Conservation (phyloP, 1,139 yeast genomes). For the Magnusiomyces fungicola region DNA sequence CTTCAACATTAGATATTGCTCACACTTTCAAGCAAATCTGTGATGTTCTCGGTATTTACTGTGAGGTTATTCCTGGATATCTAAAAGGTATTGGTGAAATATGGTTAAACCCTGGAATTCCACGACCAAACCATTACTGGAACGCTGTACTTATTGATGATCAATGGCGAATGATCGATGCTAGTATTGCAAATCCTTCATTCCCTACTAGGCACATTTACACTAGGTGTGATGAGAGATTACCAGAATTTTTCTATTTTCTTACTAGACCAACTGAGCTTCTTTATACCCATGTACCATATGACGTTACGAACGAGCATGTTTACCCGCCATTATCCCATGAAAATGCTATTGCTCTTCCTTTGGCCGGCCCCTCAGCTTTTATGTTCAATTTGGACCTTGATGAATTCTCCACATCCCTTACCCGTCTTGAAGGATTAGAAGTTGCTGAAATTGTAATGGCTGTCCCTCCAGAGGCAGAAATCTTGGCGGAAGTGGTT, state of each 20-base stretch:
- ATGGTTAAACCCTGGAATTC: conserved; percentile 35
- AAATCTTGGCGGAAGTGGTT: conserved; percentile 49
- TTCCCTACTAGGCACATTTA: conserved; percentile 38
- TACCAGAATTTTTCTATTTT: conserved; percentile 55
- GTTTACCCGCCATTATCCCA: conserved; percentile 78
- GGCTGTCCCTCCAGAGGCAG: conserved; percentile 61
- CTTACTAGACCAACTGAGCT: conserved; percentile 66
- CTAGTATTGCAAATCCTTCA: conserved; percentile 50
- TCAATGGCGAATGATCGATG: conserved; percentile 75
- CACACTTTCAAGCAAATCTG: conserved; percentile 69
- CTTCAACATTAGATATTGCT: conserved; percentile 69
- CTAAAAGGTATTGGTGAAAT: conserved; percentile 68
- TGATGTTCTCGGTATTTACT: conserved; percentile 59
- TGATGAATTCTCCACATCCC: conserved; percentile 66
- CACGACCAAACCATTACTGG: conserved; percentile 82
- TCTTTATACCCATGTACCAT: conserved; percentile 82
- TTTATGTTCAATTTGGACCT: conserved; percentile 52
- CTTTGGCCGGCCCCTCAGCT: conserved; percentile 78
- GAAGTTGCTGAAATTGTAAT: conserved; percentile 77
- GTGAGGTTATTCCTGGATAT: conserved; percentile 75
- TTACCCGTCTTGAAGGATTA: conserved; percentile 61
- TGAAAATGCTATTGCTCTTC: conserved; percentile 69
- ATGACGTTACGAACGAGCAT: conserved; percentile 71
- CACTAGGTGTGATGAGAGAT: conserved; percentile 19
- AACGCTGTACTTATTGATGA: conserved; percentile 67